phyloP scores from a whole-genome alignment of 495 filamentous ascomycete species.

The Tuber brumale region DNA sequence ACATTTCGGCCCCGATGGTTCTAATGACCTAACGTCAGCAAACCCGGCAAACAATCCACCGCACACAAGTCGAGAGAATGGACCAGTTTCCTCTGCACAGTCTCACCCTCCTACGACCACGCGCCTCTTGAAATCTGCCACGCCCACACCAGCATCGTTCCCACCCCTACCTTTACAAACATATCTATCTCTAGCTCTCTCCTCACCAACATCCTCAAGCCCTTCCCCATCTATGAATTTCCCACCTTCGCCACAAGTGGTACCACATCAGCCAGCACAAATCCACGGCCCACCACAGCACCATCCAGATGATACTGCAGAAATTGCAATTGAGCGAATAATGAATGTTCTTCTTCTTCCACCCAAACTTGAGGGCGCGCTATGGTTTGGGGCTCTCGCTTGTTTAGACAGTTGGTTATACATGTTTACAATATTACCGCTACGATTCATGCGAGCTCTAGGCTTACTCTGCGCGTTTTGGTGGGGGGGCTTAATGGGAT shows the following conservation, averaged over 20 bases:
- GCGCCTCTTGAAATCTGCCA: constrained; percentile 26
- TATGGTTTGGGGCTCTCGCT: constrained; percentile 80
- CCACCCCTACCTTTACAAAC: constrained; percentile 39
- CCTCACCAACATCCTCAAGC: constrained; percentile 29
- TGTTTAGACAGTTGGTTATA: constrained; percentile 97
- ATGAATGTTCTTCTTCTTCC: constrained; percentile 81
- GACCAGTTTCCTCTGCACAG: not conserved
- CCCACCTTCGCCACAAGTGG: constrained; percentile 10
- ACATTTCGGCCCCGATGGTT: constrained; percentile 9
- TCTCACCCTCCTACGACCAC: constrained; percentile 24
- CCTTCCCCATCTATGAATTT: constrained; percentile 8
- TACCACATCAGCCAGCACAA: constrained; percentile 9
- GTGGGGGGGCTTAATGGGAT: constrained; percentile 29
- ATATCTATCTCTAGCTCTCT: constrained; percentile 38
- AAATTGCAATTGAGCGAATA: constrained; percentile 89
- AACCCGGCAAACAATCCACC: constrained; percentile 13
- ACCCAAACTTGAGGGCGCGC: constrained; percentile 70
- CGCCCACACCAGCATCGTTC: constrained; percentile 26
- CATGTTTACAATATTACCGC: constrained; percentile 86
- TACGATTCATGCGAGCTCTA: constrained; percentile 79
- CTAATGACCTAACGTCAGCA: constrained; percentile 17
- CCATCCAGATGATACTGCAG: constrained; percentile 89
- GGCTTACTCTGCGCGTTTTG: constrained; percentile 61
- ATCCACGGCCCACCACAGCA: constrained; percentile 44
- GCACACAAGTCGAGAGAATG: not conserved